Evolutionary conservation across 176 grass and related monocot genomes (phyloP).

Genomic region (Paspalum notatum): DNA sequence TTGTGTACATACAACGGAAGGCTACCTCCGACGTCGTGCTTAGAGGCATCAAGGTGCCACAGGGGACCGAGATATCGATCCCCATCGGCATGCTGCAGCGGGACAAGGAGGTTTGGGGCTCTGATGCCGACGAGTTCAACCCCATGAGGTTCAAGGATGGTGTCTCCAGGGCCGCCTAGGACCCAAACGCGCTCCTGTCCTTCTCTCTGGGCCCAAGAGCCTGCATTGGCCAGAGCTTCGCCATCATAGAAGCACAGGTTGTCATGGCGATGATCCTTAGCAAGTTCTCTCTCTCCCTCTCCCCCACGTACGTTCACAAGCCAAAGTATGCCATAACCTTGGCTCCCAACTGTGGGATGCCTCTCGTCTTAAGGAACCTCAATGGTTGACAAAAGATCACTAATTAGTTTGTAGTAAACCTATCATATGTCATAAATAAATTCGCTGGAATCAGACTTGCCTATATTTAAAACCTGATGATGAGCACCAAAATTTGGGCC

Average conservation of each 20-base stretch:
- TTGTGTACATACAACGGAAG: slow-evolving; percentile 30
- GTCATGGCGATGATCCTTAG: slow-evolving; percentile 52
- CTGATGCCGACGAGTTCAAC: slow-evolving; percentile 63
- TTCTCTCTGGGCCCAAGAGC: slow-evolving; percentile 51
- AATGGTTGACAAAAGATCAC: not conserved
- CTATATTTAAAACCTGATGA: no score
- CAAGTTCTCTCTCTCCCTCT: slow-evolving; percentile 55
- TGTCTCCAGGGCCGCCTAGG: slow-evolving; percentile 20
- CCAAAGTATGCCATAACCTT: slow-evolving; percentile 41
- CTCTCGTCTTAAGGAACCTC: slow-evolving; percentile 33
- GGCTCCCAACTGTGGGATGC: slow-evolving; percentile 48
- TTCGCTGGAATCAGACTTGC: no score
- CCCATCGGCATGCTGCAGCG: slow-evolving; percentile 46
- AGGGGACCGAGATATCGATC: slow-evolving; percentile 17
- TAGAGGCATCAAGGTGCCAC: not conserved
- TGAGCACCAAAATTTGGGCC: no score
- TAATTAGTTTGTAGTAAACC: no score
- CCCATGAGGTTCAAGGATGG: slow-evolving; percentile 55
- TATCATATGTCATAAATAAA: no score
- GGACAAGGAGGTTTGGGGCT: slow-evolving; percentile 58
- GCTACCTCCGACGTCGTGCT: not conserved
- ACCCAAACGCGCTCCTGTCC: slow-evolving; percentile 36
- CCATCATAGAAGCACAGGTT: slow-evolving; percentile 44
- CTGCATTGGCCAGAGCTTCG: slow-evolving; percentile 63
- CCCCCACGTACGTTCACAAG: slow-evolving; percentile 54